Percentiles rank a stretch among this genome's conserved stretches.
Evolutionary conservation across 2,329 filamentous ascomycete genomes (phyloP).

Genomic region (Tolypocladium amazonense): DNA sequence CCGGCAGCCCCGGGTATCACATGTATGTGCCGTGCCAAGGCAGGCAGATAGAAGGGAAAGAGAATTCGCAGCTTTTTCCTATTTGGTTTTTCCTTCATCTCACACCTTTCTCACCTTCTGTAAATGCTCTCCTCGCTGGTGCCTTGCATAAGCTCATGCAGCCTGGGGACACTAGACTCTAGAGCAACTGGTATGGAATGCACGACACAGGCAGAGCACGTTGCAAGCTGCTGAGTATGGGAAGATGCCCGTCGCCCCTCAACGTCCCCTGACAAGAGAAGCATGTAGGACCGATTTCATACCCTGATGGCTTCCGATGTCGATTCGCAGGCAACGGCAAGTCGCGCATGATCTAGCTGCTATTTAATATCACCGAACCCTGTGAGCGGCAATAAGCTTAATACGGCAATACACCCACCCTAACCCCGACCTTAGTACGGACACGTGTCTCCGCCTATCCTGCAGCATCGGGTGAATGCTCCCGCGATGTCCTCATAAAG

Average conservation of each 20-base stretch:
- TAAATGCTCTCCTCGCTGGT: background rate
- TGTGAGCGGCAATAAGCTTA: background rate
- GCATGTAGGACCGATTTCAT: background rate
- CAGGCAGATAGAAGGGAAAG: background rate
- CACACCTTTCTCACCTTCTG: background rate
- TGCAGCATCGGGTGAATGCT: background rate
- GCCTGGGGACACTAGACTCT: background rate
- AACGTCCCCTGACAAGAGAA: background rate
- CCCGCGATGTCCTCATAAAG: background rate
- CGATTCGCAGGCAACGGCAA: background rate
- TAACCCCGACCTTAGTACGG: background rate
- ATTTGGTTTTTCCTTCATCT: background rate
- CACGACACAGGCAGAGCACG: background rate
- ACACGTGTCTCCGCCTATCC: background rate
- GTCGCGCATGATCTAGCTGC: background rate
- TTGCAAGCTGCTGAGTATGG: background rate
- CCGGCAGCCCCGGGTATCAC: too few relatives aligned
- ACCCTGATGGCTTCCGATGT: background rate
- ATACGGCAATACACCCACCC: background rate
- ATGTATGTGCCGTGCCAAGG: background rate
- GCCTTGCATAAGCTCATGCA: background rate
- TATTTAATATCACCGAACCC: background rate
- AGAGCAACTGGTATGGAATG: background rate
- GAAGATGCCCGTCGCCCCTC: background rate
- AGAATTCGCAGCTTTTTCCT: background rate